Evolutionary conservation across 2,329 filamentous ascomycete species (phyloP), one percentile per base, ranked within the genome.

Genomic region (Cladosporium sp.): DNA sequence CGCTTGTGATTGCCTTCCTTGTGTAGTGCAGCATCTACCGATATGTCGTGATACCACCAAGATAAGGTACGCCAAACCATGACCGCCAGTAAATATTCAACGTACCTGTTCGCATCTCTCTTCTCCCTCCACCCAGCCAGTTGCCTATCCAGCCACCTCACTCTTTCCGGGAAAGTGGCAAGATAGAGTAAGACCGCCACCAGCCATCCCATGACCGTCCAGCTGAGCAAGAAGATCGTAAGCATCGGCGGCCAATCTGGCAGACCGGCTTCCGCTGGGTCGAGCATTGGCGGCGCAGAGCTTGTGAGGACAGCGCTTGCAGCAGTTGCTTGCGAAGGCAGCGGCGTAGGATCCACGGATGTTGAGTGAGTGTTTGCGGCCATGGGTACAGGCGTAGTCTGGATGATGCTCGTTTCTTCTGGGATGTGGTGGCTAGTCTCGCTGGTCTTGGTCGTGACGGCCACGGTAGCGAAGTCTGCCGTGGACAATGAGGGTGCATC

Each of bases 101-200:
- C 51, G 7, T 40, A 54, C 51, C 36, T 20, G 2, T 30, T 1
- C 22, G 3, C n/a, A 1, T 22, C 3, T 11, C 15, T 20, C 25
- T 15, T 15, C 9, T 20, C 8, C 20, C 40, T 51, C 40, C 39
- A 45, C 15, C 25, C 38, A 30, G 12, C 8, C n/a, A 38, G n/a
- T 4, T 20, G 8, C 40, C 19, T 12, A 17, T 39, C 54, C 15
- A 58, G 8, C 49, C 54, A 55, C 15, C 30, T 50, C 14, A 43
- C 40, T 8, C 17, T 57, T 15, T 63, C 58, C 5, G 66, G 64
- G 36, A 68, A 67, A 19, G 67, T 66, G 20, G 59, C 63, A 17
- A 65, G 58, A 51, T 61, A 64, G 1, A 70, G 61, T 9, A 67
- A 54, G 1, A 63, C 38, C 1, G 65, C 55, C 9, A 64, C 8